Conservation (phyloP, 2,329 filamentous ascomycete genomes). For the Arthroderma uncinatum region DNA sequence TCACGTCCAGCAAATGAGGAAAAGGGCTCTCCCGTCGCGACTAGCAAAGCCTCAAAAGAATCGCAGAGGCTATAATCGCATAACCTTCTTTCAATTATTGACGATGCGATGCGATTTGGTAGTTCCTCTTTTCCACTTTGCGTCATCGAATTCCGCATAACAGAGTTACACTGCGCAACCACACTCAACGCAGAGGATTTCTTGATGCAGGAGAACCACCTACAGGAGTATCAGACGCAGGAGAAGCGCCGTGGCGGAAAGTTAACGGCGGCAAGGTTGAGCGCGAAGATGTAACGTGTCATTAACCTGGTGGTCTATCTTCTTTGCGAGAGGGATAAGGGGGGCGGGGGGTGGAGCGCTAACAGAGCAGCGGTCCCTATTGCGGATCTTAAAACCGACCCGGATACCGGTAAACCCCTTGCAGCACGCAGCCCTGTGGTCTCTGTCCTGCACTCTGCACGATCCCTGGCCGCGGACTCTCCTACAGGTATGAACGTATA, state of each 20-base stretch:
- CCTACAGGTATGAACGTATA: not conserved
- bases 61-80: not conserved
- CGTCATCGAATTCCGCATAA: not conserved
- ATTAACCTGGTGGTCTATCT: conserved; percentile 1
- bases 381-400: not conserved
- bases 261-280: not conserved
- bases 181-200: not conserved
- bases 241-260: not conserved
- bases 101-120: not conserved
- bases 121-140: not conserved
- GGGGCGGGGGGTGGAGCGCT: not conserved
- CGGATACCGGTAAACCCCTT: not conserved
- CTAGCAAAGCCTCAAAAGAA: not conserved
- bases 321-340: not conserved
- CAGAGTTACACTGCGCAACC: not conserved
- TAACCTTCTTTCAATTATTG: not conserved
- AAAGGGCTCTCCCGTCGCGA: not conserved
- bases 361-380: not conserved
- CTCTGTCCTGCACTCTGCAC: not conserved
- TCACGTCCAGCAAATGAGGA: not conserved
- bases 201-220: not conserved
- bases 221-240: not conserved
- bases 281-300: conserved; percentile 1
- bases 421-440: not conserved
- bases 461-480: not conserved